Percentiles rank a stretch among this genome's conserved stretches.
Conservation (phyloP, 2,329 filamentous ascomycete species). For the Stagonosporopsis chrysanthemi region DNA sequence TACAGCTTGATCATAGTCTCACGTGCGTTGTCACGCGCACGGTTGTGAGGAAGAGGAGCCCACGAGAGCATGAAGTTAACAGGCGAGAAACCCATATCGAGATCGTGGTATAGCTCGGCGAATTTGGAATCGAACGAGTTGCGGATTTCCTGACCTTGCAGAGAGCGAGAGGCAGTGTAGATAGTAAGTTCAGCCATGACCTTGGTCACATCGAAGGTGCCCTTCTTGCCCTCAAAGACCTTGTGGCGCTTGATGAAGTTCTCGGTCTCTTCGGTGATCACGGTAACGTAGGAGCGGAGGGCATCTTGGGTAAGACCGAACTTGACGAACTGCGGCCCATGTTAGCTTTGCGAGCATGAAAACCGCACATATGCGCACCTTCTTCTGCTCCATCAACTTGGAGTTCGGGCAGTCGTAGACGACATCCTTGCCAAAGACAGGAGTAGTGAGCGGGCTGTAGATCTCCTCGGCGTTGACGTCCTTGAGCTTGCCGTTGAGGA, state of each 20-base stretch:
- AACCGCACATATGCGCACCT: conserved; percentile 61
- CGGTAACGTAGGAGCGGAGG: conserved; percentile 77
- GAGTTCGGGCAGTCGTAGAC: conserved; percentile 91
- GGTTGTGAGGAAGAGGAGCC: conserved; percentile 88
- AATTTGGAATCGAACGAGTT: conserved; percentile 81
- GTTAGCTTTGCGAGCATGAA: conserved; percentile 11
- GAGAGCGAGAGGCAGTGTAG: conserved; percentile 84
- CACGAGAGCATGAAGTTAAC: conserved; percentile 92
- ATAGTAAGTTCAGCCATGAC: conserved; percentile 87
- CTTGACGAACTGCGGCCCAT: conserved; percentile 72
- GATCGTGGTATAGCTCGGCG: conserved; percentile 83
- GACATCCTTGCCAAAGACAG: conserved; percentile 82
- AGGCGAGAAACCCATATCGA: conserved; percentile 88
- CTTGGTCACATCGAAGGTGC: conserved; percentile 74
- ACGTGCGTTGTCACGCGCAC: conserved; percentile 79
- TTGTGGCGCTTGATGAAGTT: conserved; percentile 74
- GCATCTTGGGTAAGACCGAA: conserved; percentile 78
- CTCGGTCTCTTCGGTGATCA: conserved; percentile 78
- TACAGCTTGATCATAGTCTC: conserved; percentile 82
- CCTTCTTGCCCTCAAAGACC: conserved; percentile 71
- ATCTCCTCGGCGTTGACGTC: conserved; percentile 92
- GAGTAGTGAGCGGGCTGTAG: conserved; percentile 76
- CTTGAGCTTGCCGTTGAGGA: conserved; percentile 87
- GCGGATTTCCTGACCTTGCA: conserved; percentile 85
- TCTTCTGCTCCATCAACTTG: conserved; percentile 96